Evolutionary conservation across 2,329 filamentous ascomycete species (phyloP).

Genomic region (Epichloe gansuensis): DNA sequence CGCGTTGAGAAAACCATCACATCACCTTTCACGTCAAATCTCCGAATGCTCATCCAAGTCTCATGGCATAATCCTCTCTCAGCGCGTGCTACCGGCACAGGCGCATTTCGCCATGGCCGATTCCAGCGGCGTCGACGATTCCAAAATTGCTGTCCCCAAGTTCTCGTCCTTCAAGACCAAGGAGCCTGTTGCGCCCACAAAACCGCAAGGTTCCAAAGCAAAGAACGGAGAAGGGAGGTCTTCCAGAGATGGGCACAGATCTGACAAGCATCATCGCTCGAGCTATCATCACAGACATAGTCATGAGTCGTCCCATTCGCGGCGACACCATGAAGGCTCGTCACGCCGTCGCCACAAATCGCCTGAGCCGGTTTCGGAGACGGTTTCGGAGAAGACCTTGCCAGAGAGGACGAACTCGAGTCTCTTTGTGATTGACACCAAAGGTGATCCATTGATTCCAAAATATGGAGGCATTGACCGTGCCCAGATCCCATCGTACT

Average conservation of each 20-base stretch:
- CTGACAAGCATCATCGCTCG: conserved; percentile 7
- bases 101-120: conserved; percentile 11
- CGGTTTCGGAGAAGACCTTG: neutral
- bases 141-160: conserved; percentile 36
- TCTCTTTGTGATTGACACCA: conserved; percentile 52
- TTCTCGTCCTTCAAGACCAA: conserved; percentile 59
- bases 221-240: conserved; percentile 10
- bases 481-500: conserved; percentile 59
- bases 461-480: conserved; percentile 58
- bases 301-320: neutral
- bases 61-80: neutral
- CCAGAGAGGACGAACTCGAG: conserved; percentile 9
- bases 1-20: too few relatives aligned
- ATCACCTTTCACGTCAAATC: too few relatives aligned
- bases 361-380: neutral
- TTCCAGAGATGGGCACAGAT: conserved; percentile 1
- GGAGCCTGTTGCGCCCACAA: conserved; percentile 22
- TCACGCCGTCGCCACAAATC: neutral
- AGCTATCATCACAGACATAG: neutral
- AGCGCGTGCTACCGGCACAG: neutral
- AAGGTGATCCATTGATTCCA: conserved; percentile 64
- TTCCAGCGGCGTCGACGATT: conserved; percentile 14
- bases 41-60: neutral
- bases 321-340: neutral
- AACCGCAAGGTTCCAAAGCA: conserved; percentile 6